Percentiles rank a stretch among this genome's conserved stretches.
These are phyloP conservation scores for Typha latifolia DNA, from an alignment of 176 grass and related monocot genomes.

Conservation along the genomic window DNA sequence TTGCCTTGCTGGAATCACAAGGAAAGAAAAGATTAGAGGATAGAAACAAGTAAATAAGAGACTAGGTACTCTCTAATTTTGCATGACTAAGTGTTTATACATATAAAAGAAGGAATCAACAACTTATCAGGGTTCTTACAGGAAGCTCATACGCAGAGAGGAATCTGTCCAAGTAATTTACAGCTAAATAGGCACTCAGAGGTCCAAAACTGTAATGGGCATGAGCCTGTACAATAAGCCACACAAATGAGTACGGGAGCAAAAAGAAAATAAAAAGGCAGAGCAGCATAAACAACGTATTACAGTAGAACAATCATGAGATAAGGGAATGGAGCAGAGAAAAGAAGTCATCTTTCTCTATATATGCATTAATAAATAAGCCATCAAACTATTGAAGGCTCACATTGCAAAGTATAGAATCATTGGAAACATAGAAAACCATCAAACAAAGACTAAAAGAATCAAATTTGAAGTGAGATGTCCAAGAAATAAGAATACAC, in stretches of 20 bases:
- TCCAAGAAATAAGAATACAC: constrained; percentile 26
- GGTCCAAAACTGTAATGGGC: constrained; percentile 77
- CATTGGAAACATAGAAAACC: not conserved
- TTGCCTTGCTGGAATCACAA: constrained; percentile 38
- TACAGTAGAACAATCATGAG: not conserved
- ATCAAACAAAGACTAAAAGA: constrained; percentile 1
- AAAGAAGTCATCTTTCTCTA: constrained; percentile 6
- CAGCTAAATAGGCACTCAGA: constrained; percentile 71
- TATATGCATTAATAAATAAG: constrained; percentile 1
- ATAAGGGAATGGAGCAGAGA: not conserved
- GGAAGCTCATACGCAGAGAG: constrained; percentile 66
- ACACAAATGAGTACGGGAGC: constrained; percentile 2
- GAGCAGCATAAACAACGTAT: not conserved
- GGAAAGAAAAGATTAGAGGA: not conserved
- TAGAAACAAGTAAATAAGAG: not conserved
- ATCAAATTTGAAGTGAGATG: not conserved
- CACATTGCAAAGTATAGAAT: constrained; percentile 2
- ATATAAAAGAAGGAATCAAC: too few species aligned
- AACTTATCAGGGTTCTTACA: constrained; percentile 48
- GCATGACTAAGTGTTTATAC: constrained; percentile 2
- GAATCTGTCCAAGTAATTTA: constrained; percentile 92
- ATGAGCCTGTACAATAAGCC: constrained; percentile 52
- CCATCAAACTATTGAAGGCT: constrained; percentile 1
- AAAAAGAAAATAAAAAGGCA: constrained; percentile 13
- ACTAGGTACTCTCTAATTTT: constrained; percentile 17